Evolutionary conservation across 768 basidiomycete genomes (phyloP).

Genomic region (Lactifluus piperatus): DNA sequence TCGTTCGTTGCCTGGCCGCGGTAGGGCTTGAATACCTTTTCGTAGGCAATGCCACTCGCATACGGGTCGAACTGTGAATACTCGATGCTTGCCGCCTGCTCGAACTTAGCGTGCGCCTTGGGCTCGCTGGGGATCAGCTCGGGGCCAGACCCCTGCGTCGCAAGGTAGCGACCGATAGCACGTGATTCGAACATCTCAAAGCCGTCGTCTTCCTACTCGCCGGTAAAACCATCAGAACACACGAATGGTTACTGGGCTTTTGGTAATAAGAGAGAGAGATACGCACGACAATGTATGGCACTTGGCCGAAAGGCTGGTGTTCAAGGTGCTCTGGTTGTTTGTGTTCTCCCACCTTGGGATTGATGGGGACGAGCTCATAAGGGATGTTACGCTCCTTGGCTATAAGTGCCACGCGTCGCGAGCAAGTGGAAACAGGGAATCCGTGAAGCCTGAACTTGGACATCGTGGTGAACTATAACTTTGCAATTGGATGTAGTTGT

Average conservation of each 20-base stretch:
- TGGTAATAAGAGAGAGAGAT: no score
- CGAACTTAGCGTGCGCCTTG: slow-evolving; percentile 22
- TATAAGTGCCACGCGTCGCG: slow-evolving; percentile 8
- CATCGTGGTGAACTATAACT: background rate
- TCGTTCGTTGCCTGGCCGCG: background rate
- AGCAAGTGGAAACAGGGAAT: background rate
- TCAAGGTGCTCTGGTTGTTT: background rate
- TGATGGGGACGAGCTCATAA: background rate
- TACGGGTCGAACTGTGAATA: background rate
- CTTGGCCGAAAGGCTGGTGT: slow-evolving; percentile 15
- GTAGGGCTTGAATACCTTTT: background rate
- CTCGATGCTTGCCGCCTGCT: slow-evolving; percentile 27
- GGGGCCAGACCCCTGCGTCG: slow-evolving; percentile 22
- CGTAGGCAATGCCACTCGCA: background rate
- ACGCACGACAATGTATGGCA: slow-evolving; percentile 8
- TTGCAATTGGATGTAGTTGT: background rate
- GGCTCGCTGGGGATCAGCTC: slow-evolving; percentile 20
- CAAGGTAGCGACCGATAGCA: slow-evolving; percentile 24
- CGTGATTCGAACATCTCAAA: slow-evolving; percentile 25
- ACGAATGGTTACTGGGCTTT: background rate
- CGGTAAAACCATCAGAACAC: background rate
- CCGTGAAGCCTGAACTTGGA: slow-evolving; percentile 7
- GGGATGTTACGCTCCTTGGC: slow-evolving; percentile 7
- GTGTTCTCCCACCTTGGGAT: background rate
- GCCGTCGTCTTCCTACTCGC: slow-evolving; percentile 23